Evolutionary conservation across 768 basidiomycete species (phyloP).

Genomic region (Mrakia blollopis): DNA sequence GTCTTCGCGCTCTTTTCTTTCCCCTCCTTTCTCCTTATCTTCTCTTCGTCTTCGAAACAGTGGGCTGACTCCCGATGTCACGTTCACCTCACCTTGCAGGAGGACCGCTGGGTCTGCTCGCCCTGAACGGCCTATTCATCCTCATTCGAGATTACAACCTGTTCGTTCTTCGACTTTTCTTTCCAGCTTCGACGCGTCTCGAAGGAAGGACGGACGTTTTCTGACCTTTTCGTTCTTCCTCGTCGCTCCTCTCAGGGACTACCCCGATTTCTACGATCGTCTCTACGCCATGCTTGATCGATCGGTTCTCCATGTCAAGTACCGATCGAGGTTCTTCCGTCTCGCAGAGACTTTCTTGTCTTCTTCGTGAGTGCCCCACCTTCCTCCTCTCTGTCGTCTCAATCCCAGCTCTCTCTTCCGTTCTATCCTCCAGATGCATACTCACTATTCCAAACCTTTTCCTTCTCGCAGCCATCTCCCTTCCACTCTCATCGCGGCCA

Average conservation of each 20-base stretch:
- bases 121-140: constrained; percentile 82
- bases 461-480: constrained; percentile 65
- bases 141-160: constrained; percentile 90
- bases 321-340: constrained; percentile 91
- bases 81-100: constrained; percentile 49
- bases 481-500: constrained; percentile 84
- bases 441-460: background rate
- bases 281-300: constrained; percentile 85
- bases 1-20: too few species aligned
- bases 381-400: background rate
- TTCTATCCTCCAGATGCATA: constrained; percentile 45
- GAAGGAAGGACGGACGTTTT: background rate
- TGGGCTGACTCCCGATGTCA: background rate
- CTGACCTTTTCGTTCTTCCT: background rate
- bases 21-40: background rate
- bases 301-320: constrained; percentile 82
- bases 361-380: constrained; percentile 63
- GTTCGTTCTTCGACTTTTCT: constrained; percentile 53
- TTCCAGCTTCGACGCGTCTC: constrained; percentile 13
- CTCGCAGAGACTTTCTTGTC: constrained; percentile 83
- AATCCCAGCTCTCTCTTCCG: background rate
- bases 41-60: background rate
- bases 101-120: constrained; percentile 76
- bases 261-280: constrained; percentile 88
- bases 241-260: constrained; percentile 80